A percentile compares a stretch with the other conserved stretches of the same genome.
Conservation (phyloP, 345 rosid species). For the Viola odorata region DNA sequence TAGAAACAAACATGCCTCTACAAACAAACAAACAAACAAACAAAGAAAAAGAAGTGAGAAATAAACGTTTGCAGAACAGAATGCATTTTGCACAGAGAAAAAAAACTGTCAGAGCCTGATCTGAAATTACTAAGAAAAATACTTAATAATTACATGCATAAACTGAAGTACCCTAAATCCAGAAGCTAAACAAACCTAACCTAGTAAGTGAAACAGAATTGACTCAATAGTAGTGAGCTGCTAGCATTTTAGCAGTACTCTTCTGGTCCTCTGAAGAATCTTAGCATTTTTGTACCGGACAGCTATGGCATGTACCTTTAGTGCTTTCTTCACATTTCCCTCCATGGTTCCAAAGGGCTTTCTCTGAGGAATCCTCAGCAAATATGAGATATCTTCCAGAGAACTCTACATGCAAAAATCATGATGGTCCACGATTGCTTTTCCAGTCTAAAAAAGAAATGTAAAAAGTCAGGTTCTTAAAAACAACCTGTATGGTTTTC, state of each 20-base stretch:
- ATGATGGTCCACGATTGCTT: conserved; percentile 12
- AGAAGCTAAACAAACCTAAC: too few species aligned
- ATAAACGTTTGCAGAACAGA: too few species aligned
- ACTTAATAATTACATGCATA: too few species aligned
- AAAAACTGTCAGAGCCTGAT: too few species aligned
- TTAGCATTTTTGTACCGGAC: not conserved
- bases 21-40: too few species aligned
- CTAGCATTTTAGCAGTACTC: not conserved
- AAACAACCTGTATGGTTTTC: conserved; percentile 71
- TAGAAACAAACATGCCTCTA: too few species aligned
- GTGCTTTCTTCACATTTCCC: conserved; percentile 87
- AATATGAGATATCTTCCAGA: conserved; percentile 81
- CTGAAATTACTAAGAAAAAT: too few species aligned
- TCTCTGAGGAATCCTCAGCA: conserved; percentile 91
- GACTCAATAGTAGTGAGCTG: not conserved
- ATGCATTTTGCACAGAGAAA: too few species aligned
- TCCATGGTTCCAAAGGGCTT: conserved; percentile 97
- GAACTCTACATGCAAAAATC: conserved; percentile 46
- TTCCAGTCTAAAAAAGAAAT: not conserved
- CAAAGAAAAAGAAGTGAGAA: too few species aligned
- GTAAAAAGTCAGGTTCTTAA: conserved; percentile 6
- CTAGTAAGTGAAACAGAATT: too few species aligned
- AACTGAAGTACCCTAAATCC: too few species aligned
- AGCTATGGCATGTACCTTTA: conserved; percentile 40
- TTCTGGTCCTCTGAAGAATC: too few species aligned